Percentiles rank a stretch among this genome's conserved stretches.
These are phyloP conservation scores for Magnusiomyces suaveolens DNA, from an alignment of 1,139 yeast genomes.

Conservation along the genomic window DNA sequence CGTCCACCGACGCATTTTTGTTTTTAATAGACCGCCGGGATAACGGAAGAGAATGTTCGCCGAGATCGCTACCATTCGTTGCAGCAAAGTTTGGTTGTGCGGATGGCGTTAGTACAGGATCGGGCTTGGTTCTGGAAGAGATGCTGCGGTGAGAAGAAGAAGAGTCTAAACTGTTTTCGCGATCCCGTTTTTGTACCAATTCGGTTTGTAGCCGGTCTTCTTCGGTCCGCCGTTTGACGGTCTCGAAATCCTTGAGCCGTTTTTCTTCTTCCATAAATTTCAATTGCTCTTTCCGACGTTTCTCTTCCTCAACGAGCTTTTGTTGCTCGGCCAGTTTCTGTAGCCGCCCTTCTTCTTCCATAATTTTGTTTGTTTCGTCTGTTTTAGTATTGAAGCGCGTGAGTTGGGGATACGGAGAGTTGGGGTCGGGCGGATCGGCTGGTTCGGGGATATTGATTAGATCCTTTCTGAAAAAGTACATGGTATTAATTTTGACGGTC, in stretches of 20 bases:
- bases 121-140: background rate
- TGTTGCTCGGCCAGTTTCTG: background rate
- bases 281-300: background rate
- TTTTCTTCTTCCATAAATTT: background rate
- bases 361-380: background rate
- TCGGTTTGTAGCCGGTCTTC: background rate
- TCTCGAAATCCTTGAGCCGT: background rate
- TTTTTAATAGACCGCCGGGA: background rate
- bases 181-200: background rate
- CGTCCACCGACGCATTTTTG: background rate
- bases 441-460: conserved; percentile 13
- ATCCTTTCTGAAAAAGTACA: conserved; percentile 28
- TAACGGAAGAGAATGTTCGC: background rate
- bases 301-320: background rate
- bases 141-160: background rate
- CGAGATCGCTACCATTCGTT: no score
- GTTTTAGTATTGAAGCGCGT: background rate
- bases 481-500: conserved; percentile 29
- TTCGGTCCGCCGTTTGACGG: background rate
- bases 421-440: background rate
- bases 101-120: no score
- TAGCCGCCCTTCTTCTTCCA: background rate
- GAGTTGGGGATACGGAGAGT: background rate
- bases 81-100: no score
- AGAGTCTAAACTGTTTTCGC: background rate